These are phyloP conservation scores for Pyricularia sp. DNA, from an alignment of 2,329 filamentous ascomycete species.

Conservation along the genomic window DNA sequence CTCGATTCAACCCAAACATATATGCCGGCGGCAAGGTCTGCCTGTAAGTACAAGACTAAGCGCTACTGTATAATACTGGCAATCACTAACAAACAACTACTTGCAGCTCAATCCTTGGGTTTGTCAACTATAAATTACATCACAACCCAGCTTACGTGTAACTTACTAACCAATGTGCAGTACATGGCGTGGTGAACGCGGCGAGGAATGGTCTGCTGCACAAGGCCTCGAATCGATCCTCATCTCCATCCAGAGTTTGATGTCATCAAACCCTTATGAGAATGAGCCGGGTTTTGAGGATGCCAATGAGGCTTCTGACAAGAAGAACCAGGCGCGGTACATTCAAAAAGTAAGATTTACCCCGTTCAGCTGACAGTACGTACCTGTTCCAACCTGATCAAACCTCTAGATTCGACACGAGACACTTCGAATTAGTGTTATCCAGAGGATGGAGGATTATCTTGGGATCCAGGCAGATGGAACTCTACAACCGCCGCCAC, in stretches of 20 bases:
- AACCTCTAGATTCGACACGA: conserved; percentile 73
- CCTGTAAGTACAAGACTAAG: conserved; percentile 47
- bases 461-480: conserved; percentile 54
- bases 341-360: conserved; percentile 56
- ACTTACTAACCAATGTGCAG: conserved; percentile 35
- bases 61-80: conserved; percentile 10
- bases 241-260: conserved; percentile 90
- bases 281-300: conserved; percentile 93
- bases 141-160: conserved; percentile 8
- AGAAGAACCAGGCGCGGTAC: conserved; percentile 66
- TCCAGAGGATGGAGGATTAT: conserved; percentile 75
- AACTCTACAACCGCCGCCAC: conserved; percentile 23
- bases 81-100: neutral
- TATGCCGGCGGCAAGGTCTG: conserved; percentile 89
- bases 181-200: conserved; percentile 84
- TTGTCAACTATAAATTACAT: conserved; percentile 8
- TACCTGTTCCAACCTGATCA: conserved; percentile 6
- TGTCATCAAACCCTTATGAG: conserved; percentile 89
- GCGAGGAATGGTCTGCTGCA: conserved; percentile 93
- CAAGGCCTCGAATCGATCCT: conserved; percentile 92
- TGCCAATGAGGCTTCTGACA: conserved; percentile 57
- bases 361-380: neutral
- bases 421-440: conserved; percentile 74
- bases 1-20: conserved; percentile 94
- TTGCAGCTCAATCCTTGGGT: conserved; percentile 75